These are phyloP conservation scores for Sordaria brevicollis DNA, from an alignment of 495 filamentous ascomycete species.

Conservation along the genomic window DNA sequence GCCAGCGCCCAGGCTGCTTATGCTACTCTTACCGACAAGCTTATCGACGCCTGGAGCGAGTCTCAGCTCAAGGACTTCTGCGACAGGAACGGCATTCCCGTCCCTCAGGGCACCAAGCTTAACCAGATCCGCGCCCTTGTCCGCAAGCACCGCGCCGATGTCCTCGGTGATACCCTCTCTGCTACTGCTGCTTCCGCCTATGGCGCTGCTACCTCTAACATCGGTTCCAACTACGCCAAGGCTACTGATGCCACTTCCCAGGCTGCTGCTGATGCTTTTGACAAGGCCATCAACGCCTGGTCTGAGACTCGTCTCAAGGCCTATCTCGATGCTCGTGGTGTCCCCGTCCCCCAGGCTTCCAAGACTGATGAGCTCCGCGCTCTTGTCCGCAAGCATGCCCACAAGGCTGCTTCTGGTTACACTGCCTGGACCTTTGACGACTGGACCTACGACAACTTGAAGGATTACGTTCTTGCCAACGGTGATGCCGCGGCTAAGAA, in stretches of 20 bases:
- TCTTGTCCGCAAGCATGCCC: slow-evolving; percentile 57
- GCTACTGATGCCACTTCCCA: slow-evolving; percentile 61
- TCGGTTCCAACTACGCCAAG: slow-evolving; percentile 64
- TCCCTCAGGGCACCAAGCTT: slow-evolving; percentile 79
- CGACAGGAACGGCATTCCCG: slow-evolving; percentile 77
- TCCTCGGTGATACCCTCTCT: slow-evolving; percentile 57
- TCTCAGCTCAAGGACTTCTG: slow-evolving; percentile 81
- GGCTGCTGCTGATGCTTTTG: slow-evolving; percentile 59
- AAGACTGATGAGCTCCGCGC: slow-evolving; percentile 75
- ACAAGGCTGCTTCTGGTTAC: slow-evolving; percentile 63
- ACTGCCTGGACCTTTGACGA: slow-evolving; percentile 81
- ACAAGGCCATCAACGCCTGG: slow-evolving; percentile 53
- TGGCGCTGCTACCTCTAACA: slow-evolving; percentile 74
- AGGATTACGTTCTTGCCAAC: slow-evolving; percentile 52
- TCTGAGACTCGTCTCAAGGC: slow-evolving; percentile 68
- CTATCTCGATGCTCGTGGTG: slow-evolving; percentile 55
- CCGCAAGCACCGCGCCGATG: slow-evolving; percentile 72
- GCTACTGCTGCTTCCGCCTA: slow-evolving; percentile 53
- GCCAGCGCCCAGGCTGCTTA: slow-evolving; percentile 59
- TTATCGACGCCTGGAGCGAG: slow-evolving; percentile 88
- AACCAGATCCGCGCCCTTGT: slow-evolving; percentile 89
- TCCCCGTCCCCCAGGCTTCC: slow-evolving; percentile 64
- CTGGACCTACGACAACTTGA: slow-evolving; percentile 66
- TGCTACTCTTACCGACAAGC: slow-evolving; percentile 61
- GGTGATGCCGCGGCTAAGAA: slow-evolving; percentile 57